phyloP scores from a whole-genome alignment of 495 filamentous ascomycete species.

The Choiromyces venosus region DNA sequence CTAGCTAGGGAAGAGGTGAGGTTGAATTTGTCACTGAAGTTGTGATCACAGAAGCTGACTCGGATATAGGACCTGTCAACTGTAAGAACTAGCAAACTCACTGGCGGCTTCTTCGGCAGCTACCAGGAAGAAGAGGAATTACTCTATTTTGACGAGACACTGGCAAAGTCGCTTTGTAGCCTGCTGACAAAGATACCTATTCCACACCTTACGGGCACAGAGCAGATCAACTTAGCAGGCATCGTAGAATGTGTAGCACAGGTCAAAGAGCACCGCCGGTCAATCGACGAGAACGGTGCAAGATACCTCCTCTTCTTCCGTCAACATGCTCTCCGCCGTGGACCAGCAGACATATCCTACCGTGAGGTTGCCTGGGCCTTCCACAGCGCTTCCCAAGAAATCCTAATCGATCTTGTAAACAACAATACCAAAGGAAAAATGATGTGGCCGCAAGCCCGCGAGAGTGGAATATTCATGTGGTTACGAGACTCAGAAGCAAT shows the following conservation, averaged over 20 bases:
- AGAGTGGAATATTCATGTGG: slow-evolving; percentile 95
- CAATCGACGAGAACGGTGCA: slow-evolving; percentile 90
- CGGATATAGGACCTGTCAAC: slow-evolving; percentile 43
- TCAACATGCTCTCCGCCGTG: slow-evolving; percentile 63
- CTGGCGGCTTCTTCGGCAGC: slow-evolving; percentile 53
- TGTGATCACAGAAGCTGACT: slow-evolving; percentile 40
- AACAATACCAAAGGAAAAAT: slow-evolving; percentile 70
- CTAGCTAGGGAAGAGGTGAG: slow-evolving; percentile 48
- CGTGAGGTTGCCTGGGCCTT: slow-evolving; percentile 93
- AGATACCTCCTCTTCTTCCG: slow-evolving; percentile 85
- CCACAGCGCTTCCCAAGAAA: slow-evolving; percentile 87
- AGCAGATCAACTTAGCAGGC: slow-evolving; percentile 81
- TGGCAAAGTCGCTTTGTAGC: slow-evolving; percentile 68
- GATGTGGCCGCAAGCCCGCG: slow-evolving; percentile 76
- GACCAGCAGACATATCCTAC: slow-evolving; percentile 71
- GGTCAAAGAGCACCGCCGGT: slow-evolving; percentile 81
- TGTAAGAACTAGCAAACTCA: slow-evolving; percentile 49
- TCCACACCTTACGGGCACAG: slow-evolving; percentile 78
- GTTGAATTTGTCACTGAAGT: background rate
- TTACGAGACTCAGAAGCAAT: slow-evolving; percentile 64
- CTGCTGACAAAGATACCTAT: slow-evolving; percentile 66
- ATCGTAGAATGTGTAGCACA: slow-evolving; percentile 83
- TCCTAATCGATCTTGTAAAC: slow-evolving; percentile 81
- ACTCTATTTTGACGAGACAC: slow-evolving; percentile 61
- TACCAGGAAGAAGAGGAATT: slow-evolving; percentile 32